Base-by-base conservation (phyloP, 257 asterid genomes). In the Solanum dulcamara region DNA sequence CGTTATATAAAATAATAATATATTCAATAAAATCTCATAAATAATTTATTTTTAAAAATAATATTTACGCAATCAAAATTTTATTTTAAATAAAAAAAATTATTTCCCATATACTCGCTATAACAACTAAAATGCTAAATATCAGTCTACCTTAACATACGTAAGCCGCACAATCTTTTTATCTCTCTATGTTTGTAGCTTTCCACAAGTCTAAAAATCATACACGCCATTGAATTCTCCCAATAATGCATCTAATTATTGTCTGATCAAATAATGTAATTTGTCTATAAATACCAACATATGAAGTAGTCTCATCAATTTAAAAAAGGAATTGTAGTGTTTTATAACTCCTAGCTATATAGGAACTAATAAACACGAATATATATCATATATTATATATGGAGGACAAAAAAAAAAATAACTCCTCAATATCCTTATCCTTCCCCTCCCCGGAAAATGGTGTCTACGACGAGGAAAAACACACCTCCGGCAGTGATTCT, bases 391-490 rank as follows among this genome's bases (percentile, higher is more conserved):
- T 64, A 66, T 66, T 11, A 33, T 33, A n/a, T 35, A 57, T 88
- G 74, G 44, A 86, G 72, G 87, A 83, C 18, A 80, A 85, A 28
- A 85, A 87, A 60, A 81, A 80, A 70, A 80, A 64, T 24, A 77
- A 26, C 9, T 80, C 89, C n/a, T 75, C 87, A 87, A 22, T 55
- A 24, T 89, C 62, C 40, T 50, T 70, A 74, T 79, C 90, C 0
- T 4, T 40, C 0, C 74, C 87, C 60, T 85, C 87, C 83, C 85
- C 88, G 80, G 93, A 89, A 85, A 90, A 87, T 86, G 95, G 77
- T 28, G 22, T 10, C 32, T 57, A 26, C 42, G 89, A 86, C 2
- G 93, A 88, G 60, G 87, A 90, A 67, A 85, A 82, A 12, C 89
- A 87, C 11, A 71, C 51, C 51, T 38, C 8, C 57, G n/a, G 28